A percentile compares a stretch with the other conserved stretches of the same genome.
phyloP scores from a whole-genome alignment of 805 yeast genomes.

The Candida chilensis region DNA sequence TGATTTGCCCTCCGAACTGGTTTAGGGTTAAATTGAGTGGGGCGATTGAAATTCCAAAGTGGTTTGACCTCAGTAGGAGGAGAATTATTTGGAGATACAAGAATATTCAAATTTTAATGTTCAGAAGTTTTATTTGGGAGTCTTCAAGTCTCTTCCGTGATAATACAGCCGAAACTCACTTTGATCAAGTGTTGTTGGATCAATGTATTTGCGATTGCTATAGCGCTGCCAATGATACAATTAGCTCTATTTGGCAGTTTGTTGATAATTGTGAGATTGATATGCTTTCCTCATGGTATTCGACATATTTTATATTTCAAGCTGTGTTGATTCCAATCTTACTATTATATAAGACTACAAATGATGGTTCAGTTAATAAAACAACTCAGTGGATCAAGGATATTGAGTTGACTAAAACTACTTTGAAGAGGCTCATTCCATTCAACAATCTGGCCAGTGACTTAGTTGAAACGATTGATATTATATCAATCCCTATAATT shows the following conservation, averaged over 20 bases:
- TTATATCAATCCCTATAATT: too few species aligned
- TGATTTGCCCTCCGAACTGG: conserved; percentile 10
- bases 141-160: too few species aligned
- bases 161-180: too few species aligned
- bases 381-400: too few species aligned
- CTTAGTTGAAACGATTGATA: too few species aligned
- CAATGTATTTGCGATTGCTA: conserved; percentile 3
- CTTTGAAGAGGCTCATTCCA: too few species aligned
- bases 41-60: conserved; percentile 23
- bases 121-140: conserved; percentile 52
- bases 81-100: conserved; percentile 51
- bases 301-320: conserved; percentile 54
- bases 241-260: conserved; percentile 35
- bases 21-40: conserved; percentile 5
- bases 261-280: conserved; percentile 17
- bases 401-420: too few species aligned
- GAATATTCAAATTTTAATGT: conserved; percentile 43
- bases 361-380: too few species aligned
- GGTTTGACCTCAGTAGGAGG: conserved; percentile 46
- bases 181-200: conserved; percentile 1
- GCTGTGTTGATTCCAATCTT: conserved; percentile 47
- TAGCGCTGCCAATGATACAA: conserved; percentile 40
- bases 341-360: too few species aligned
- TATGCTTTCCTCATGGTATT: conserved; percentile 53
- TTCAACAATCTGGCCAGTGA: too few species aligned